Evolutionary conservation across 2,329 filamentous ascomycete genomes (phyloP).

Genomic region (Teratosphaeriaceae sp.): DNA sequence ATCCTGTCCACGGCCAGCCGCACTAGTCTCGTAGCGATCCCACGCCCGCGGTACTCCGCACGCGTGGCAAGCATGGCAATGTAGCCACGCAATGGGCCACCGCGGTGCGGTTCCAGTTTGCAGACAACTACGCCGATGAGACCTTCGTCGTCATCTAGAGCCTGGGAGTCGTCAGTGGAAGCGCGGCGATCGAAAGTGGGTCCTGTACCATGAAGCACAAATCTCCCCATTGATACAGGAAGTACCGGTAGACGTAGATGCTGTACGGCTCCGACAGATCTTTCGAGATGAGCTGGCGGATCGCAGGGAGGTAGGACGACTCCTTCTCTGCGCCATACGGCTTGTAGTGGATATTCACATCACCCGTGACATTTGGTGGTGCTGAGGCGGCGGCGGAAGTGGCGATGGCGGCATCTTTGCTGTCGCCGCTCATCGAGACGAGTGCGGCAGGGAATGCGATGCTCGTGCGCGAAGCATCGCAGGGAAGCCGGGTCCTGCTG

Average conservation of each 20-base stretch:
- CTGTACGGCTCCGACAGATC: constrained; percentile 97
- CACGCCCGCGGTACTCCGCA: constrained; percentile 69
- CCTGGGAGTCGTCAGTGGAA: constrained; percentile 30
- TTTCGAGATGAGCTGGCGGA: constrained; percentile 87
- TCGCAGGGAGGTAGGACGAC: constrained; percentile 68
- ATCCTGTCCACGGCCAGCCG: constrained; percentile 86
- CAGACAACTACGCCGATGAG: constrained; percentile 89
- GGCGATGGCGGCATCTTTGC: constrained; percentile 8
- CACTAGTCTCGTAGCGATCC: constrained; percentile 83
- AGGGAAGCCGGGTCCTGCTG: no score
- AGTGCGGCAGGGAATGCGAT: no score
- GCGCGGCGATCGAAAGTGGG: not conserved
- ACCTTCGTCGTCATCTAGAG: constrained; percentile 49
- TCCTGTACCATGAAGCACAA: constrained; percentile 83
- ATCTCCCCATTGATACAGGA: constrained; percentile 94
- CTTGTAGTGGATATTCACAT: constrained; percentile 44
- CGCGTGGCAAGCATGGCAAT: constrained; percentile 98
- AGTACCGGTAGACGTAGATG: constrained; percentile 98
- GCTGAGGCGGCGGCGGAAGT: not conserved
- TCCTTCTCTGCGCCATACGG: constrained; percentile 56
- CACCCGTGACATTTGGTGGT: constrained; percentile 3
- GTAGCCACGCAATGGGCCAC: constrained; percentile 83
- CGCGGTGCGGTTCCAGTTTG: constrained; percentile 86
- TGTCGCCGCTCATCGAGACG: constrained; percentile 11
- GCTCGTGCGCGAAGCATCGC: no score